Percentiles rank a stretch among this genome's conserved stretches.
phyloP scores from a whole-genome alignment of 768 basidiomycete genomes.

The Auricularia heimuer region DNA sequence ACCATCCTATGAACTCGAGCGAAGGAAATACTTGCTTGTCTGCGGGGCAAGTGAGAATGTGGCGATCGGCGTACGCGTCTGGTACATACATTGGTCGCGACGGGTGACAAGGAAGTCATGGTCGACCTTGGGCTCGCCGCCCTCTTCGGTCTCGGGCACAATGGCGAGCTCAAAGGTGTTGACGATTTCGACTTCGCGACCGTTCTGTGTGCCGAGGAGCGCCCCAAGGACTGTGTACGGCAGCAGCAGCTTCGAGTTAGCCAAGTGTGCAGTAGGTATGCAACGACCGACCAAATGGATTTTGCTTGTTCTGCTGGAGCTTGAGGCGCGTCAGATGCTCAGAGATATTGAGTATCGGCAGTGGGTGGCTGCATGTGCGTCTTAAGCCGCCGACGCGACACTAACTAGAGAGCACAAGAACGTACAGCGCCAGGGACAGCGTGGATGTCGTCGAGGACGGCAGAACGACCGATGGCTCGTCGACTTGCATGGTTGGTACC shows the following conservation, averaged over 20 bases:
- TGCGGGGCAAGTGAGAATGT: constrained; percentile 22
- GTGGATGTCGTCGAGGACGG: constrained; percentile 64
- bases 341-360: constrained; percentile 93
- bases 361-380: constrained; percentile 61
- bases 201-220: constrained; percentile 86
- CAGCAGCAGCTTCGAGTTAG: background rate
- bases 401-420: constrained; percentile 5
- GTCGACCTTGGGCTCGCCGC: constrained; percentile 51
- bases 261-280: background rate
- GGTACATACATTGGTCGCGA: constrained; percentile 72
- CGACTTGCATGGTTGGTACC: background rate
- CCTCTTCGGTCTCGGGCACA: constrained; percentile 25
- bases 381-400: constrained; percentile 15
- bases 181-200: constrained; percentile 92
- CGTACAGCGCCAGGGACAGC: constrained; percentile 64
- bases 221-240: constrained; percentile 70
- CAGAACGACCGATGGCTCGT: constrained; percentile 60
- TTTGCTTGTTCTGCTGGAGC: constrained; percentile 51
- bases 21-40: constrained; percentile 99
- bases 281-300: constrained; percentile 52
- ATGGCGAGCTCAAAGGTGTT: constrained; percentile 90
- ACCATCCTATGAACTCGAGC: constrained; percentile 97
- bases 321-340: constrained; percentile 86
- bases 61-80: background rate
- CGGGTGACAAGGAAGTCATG: constrained; percentile 73